These are phyloP conservation scores for Ramaria sp. DNA, from an alignment of 768 basidiomycete genomes.

Conservation along the genomic window DNA sequence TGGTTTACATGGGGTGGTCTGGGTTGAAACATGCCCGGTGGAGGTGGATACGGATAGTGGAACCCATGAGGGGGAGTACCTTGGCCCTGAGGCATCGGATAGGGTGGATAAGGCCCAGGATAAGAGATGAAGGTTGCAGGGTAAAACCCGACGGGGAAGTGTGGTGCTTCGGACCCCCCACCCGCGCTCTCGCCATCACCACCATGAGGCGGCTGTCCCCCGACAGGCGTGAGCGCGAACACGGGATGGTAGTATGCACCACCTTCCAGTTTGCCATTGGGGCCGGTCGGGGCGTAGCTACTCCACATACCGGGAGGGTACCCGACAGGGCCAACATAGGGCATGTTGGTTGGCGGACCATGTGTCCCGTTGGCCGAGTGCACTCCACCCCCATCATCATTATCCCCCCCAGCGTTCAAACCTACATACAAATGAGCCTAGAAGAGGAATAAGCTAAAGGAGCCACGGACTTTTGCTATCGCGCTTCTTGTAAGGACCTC, in stretches of 20 bases:
- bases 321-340: slow-evolving; percentile 41
- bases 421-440: neutral
- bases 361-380: neutral
- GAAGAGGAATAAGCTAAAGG: neutral
- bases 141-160: slow-evolving; percentile 31
- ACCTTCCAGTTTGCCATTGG: slow-evolving; percentile 17
- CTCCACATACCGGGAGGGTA: slow-evolving; percentile 46
- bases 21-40: slow-evolving; percentile 1
- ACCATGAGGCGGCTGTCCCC: slow-evolving; percentile 25
- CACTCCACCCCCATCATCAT: neutral
- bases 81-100: slow-evolving; percentile 28
- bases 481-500: slow-evolving; percentile 92
- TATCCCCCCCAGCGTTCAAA: slow-evolving; percentile 1
- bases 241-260: slow-evolving; percentile 39
- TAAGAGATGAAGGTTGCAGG: slow-evolving; percentile 34
- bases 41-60: slow-evolving; percentile 7
- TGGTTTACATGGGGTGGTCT: neutral
- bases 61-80: slow-evolving; percentile 5
- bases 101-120: slow-evolving; percentile 37
- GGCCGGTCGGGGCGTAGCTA: slow-evolving; percentile 39
- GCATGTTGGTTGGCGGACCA: slow-evolving; percentile 36
- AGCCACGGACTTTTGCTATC: slow-evolving; percentile 69
- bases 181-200: slow-evolving; percentile 32
- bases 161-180: slow-evolving; percentile 24
- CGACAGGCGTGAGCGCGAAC: slow-evolving; percentile 30